A percentile compares a stretch with the other conserved stretches of the same genome.
Conservation (phyloP, 495 filamentous ascomycete species). For the Podospora fimiseda region DNA sequence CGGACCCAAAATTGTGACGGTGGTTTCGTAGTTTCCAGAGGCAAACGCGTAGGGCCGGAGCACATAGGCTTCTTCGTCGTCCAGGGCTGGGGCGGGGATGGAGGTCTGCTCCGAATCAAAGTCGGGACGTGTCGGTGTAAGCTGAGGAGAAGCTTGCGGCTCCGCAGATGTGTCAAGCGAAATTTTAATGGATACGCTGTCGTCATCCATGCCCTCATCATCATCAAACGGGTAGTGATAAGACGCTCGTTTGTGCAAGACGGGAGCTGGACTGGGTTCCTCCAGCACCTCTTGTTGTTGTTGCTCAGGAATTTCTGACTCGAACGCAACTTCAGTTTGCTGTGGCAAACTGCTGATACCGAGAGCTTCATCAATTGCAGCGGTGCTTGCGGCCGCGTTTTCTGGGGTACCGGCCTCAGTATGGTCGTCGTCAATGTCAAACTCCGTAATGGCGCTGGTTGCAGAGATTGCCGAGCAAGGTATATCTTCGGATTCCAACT, state of each 20-base stretch:
- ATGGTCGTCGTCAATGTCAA: constrained; percentile 67
- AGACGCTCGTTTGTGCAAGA: constrained; percentile 25
- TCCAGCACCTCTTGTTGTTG: neutral
- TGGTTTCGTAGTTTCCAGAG: constrained; percentile 33
- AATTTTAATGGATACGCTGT: constrained; percentile 35
- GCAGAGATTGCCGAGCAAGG: constrained; percentile 48
- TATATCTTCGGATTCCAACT: constrained; percentile 34
- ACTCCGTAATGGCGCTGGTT: constrained; percentile 58
- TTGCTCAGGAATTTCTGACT: constrained; percentile 5
- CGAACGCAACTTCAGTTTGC: constrained; percentile 14
- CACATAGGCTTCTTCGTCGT: constrained; percentile 32
- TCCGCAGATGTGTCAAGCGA: constrained; percentile 31
- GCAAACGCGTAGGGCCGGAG: constrained; percentile 30
- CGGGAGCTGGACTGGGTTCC: constrained; percentile 5
- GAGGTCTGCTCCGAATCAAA: constrained; percentile 17
- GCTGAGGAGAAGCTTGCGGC: constrained; percentile 19
- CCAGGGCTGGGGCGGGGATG: constrained; percentile 16
- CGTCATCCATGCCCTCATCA: constrained; percentile 33
- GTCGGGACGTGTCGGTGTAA: constrained; percentile 27
- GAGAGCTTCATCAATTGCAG: constrained; percentile 1
- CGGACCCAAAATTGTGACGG: constrained; percentile 40
- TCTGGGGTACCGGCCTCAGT: constrained; percentile 36
- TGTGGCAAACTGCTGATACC: neutral
- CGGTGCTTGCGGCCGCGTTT: constrained; percentile 9
- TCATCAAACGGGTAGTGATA: constrained; percentile 36